These are phyloP conservation scores for Teunomyces atbi DNA, from an alignment of 805 yeast genomes.

Conservation along the genomic window DNA sequence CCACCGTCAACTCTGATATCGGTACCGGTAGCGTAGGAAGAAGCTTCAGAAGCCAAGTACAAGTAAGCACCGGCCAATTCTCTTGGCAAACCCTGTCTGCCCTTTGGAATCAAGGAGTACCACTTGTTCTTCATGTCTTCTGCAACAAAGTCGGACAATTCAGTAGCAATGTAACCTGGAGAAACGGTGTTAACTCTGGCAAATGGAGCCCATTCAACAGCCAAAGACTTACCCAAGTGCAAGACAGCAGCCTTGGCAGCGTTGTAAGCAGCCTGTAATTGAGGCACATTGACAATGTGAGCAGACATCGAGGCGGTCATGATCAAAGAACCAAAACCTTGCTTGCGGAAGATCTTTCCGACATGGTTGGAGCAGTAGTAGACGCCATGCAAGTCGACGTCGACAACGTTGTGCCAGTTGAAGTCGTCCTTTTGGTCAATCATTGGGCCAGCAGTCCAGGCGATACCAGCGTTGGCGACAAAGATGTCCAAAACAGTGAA, in stretches of 20 bases:
- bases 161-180: constrained; percentile 85
- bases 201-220: constrained; percentile 82
- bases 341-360: constrained; percentile 70
- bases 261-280: constrained; percentile 81
- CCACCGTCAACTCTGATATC: constrained; percentile 83
- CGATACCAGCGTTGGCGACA: constrained; percentile 48
- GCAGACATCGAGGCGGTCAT: constrained; percentile 91
- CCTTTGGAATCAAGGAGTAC: constrained; percentile 58
- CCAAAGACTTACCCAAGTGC: constrained; percentile 74
- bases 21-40: constrained; percentile 75
- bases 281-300: constrained; percentile 83
- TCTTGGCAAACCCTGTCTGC: constrained; percentile 70
- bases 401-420: constrained; percentile 71
- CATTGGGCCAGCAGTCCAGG: constrained; percentile 45
- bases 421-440: constrained; percentile 45
- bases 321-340: constrained; percentile 74
- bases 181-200: constrained; percentile 82
- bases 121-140: constrained; percentile 35
- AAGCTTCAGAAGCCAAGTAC: constrained; percentile 77
- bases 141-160: constrained; percentile 45
- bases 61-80: constrained; percentile 80
- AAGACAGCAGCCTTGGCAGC: constrained; percentile 83
- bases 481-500: constrained; percentile 42
- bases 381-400: constrained; percentile 76
- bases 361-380: constrained; percentile 75